phyloP scores from a whole-genome alignment of 176 grass and related monocot genomes.

The Carex littledalei region DNA sequence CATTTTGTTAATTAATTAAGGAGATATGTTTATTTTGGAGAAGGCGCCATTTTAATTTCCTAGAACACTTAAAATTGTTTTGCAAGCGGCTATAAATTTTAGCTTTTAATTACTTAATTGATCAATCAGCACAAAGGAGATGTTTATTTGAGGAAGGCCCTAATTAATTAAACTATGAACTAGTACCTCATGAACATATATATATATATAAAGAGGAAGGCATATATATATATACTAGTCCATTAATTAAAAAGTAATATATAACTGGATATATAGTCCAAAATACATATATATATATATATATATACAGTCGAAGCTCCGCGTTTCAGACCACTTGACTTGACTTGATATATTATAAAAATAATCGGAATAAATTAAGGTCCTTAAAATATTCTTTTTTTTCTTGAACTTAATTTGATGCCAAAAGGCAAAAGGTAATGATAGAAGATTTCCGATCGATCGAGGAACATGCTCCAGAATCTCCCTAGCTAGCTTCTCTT shows the following conservation, averaged over 20 bases:
- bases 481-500: constrained; percentile 12
- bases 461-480: constrained; percentile 18
- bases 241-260: neutral
- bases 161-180: neutral
- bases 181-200: neutral
- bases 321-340: neutral
- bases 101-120: neutral
- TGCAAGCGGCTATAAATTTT: neutral
- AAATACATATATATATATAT: neutral
- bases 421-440: neutral
- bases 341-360: neutral
- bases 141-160: neutral
- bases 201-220: neutral
- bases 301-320: neutral
- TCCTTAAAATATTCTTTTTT: neutral
- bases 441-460: neutral
- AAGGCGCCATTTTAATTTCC: neutral
- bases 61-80: neutral
- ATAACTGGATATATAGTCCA: neutral
- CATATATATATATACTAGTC: neutral
- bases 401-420: neutral
- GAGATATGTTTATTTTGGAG: neutral
- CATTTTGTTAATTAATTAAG: neutral
- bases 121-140: neutral
- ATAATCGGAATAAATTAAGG: constrained; percentile 13